Evolutionary conservation across 352 stramenopile genomes (phyloP).

Genomic region (Peronospora destructor): DNA sequence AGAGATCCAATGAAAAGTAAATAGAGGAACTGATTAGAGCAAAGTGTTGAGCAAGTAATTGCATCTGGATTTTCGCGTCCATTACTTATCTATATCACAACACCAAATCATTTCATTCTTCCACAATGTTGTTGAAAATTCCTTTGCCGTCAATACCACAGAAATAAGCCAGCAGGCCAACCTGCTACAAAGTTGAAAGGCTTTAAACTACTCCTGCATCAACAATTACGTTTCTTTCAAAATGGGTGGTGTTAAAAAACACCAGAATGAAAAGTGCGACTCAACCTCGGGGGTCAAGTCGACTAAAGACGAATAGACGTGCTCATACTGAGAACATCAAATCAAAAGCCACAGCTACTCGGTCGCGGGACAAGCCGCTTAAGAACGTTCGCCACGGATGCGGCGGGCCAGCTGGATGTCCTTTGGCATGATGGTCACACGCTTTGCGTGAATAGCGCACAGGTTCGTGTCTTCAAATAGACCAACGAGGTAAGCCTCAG

Average conservation of each 20-base stretch:
- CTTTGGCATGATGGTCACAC: slow-evolving; percentile 93
- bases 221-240: slow-evolving; percentile 14
- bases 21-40: too few species aligned
- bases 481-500: slow-evolving; percentile 76
- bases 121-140: too few species aligned
- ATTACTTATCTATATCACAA: too few species aligned
- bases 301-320: slow-evolving; percentile 1
- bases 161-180: too few species aligned
- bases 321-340: neutral
- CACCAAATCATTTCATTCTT: too few species aligned
- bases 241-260: slow-evolving; percentile 54
- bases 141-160: too few species aligned
- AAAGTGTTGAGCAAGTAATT: too few species aligned
- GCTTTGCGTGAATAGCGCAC: slow-evolving; percentile 91
- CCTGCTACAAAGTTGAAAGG: too few species aligned
- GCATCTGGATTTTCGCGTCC: too few species aligned
- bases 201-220: neutral
- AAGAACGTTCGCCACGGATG: slow-evolving; percentile 86
- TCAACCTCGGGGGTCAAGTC: slow-evolving; percentile 4
- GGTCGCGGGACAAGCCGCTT: slow-evolving; percentile 27
- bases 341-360: slow-evolving; percentile 74
- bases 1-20: too few species aligned
- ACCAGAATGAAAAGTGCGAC: slow-evolving; percentile 28
- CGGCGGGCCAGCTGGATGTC: slow-evolving; percentile 92
- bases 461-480: slow-evolving; percentile 90